A percentile compares a stretch with the other conserved stretches of the same genome.
phyloP scores from a whole-genome alignment of 139 green algal genomes.

The Closterium sp. region DNA sequence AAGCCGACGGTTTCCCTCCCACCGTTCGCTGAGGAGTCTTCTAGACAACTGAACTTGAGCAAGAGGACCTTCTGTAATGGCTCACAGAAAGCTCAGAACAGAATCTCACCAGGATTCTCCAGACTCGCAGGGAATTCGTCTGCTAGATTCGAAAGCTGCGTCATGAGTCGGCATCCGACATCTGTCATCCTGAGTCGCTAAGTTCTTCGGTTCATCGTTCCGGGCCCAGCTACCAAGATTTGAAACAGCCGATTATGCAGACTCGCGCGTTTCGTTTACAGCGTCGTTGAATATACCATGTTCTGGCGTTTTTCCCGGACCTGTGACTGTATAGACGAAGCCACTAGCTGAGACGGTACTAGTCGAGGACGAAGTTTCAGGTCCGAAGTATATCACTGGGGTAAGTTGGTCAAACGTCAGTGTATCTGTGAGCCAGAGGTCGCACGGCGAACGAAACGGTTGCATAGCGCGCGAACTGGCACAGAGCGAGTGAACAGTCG shows the following conservation, averaged over 20 bases:
- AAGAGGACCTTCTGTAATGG: too few species aligned
- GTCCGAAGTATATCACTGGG: too few species aligned
- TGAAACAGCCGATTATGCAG: neutral
- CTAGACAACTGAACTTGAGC: too few species aligned
- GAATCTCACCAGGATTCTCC: neutral
- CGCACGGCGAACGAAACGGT: neutral
- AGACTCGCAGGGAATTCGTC: neutral
- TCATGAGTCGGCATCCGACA: neutral
- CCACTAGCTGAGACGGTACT: too few species aligned
- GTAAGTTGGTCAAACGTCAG: neutral
- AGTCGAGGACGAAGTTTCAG: too few species aligned
- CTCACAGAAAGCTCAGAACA: too few species aligned
- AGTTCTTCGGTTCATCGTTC: neutral
- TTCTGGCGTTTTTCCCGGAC: too few species aligned
- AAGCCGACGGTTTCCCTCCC: too few species aligned
- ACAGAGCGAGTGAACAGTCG: neutral
- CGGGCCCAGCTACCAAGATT: neutral
- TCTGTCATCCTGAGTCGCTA: neutral
- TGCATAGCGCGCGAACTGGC: neutral
- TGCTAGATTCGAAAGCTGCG: neutral
- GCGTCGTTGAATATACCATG: too few species aligned
- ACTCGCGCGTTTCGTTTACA: too few species aligned
- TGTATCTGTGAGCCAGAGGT: neutral
- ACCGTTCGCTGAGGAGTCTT: too few species aligned
- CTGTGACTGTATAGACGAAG: too few species aligned